A percentile compares a stretch with the other conserved stretches of the same genome.
Evolutionary conservation across 2,329 filamentous ascomycete species (phyloP).

Genomic region (Sporothrix brunneoviolacea): DNA sequence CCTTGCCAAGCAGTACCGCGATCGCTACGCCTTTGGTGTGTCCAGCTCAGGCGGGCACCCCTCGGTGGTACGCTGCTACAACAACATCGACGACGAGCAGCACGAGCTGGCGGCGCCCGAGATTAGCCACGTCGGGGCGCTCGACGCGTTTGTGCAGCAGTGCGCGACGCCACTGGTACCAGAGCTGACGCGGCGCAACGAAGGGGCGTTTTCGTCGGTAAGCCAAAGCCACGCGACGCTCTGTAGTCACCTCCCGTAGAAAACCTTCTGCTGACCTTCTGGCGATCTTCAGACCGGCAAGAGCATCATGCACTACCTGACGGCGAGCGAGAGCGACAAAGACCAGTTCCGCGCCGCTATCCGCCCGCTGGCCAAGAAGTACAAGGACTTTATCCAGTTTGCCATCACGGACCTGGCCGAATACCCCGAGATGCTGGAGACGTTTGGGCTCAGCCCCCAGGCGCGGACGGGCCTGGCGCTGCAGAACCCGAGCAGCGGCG

Average conservation of each 20-base stretch:
- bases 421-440: slow-evolving; percentile 36
- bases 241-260: no score
- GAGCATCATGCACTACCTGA: slow-evolving; percentile 29
- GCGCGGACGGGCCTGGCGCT: slow-evolving; percentile 33
- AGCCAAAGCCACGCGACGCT: slow-evolving; percentile 18
- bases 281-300: no score
- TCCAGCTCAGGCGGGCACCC: slow-evolving; percentile 15
- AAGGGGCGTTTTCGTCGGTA: slow-evolving; percentile 35
- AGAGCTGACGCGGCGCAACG: slow-evolving; percentile 38
- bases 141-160: slow-evolving; percentile 32
- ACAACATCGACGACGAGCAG: slow-evolving; percentile 33
- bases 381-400: slow-evolving; percentile 40
- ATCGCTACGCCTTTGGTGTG: slow-evolving; percentile 37
- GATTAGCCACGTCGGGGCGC: slow-evolving; percentile 22
- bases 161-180: slow-evolving; percentile 36
- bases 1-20: slow-evolving; percentile 31
- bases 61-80: slow-evolving; percentile 32
- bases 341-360: slow-evolving; percentile 31
- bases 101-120: slow-evolving; percentile 25
- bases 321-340: slow-evolving; percentile 24
- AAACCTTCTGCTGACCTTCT: no score
- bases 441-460: slow-evolving; percentile 31
- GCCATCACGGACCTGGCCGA: slow-evolving; percentile 39
- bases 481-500: slow-evolving; percentile 36
- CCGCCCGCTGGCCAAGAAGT: slow-evolving; percentile 36